A percentile compares a stretch with the other conserved stretches of the same genome.
phyloP scores from a whole-genome alignment of 805 yeast species.

The Kodamaea kaohsiungensis region DNA sequence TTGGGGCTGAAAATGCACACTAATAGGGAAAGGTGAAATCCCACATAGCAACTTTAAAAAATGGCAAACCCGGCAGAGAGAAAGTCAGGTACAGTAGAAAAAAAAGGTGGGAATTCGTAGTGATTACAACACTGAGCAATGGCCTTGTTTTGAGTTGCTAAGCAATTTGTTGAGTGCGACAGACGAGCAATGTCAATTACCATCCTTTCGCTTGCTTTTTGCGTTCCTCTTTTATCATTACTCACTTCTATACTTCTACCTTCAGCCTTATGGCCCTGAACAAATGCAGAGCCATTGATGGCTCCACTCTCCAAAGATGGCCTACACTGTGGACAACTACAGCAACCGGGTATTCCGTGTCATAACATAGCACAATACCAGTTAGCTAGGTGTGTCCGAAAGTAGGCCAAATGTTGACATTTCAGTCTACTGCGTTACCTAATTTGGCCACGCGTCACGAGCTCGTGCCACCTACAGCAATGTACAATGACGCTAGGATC shows the following conservation, averaged over 20 bases:
- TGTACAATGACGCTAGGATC: background rate
- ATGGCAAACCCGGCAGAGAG: background rate
- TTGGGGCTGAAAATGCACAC: background rate
- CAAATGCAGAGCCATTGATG: background rate
- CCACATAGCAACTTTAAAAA: background rate
- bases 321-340: background rate
- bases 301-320: background rate
- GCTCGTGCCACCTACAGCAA: background rate
- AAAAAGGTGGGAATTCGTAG: background rate
- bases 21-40: background rate
- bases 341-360: background rate
- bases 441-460: background rate
- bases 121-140: background rate
- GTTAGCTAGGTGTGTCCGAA: background rate
- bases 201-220: background rate
- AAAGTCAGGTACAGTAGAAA: background rate
- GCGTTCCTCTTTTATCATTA: background rate
- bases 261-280: background rate
- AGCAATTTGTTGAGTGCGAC: background rate
- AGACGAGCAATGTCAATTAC: background rate
- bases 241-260: background rate
- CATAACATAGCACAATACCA: background rate
- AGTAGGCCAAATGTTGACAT: background rate
- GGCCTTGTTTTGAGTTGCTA: background rate
- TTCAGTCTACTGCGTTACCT: background rate